Percentiles rank a stretch among this genome's conserved stretches.
Evolutionary conservation across 495 filamentous ascomycete species (phyloP).

Genomic region (Physcia stellaris): DNA sequence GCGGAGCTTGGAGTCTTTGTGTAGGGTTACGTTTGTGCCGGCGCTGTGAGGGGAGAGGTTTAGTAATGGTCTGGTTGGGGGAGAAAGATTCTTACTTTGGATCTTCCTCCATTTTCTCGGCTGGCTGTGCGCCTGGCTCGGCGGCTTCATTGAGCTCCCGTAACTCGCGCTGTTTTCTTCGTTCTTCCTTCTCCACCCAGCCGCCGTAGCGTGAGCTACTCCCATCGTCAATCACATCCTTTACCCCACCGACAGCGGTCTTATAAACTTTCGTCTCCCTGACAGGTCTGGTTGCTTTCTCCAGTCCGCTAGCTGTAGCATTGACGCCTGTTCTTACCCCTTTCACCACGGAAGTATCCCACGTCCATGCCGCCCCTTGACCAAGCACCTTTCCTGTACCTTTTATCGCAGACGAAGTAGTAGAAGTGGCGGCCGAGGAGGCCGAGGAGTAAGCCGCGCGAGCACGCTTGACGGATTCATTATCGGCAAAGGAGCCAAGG

Average conservation of each 20-base stretch:
- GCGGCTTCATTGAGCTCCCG: conserved; percentile 51
- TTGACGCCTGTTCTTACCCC: conserved; percentile 79
- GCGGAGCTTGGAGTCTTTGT: conserved; percentile 95
- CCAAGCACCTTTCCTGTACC: conserved; percentile 75
- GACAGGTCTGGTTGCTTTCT: conserved; percentile 86
- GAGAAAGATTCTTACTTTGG: conserved; percentile 53
- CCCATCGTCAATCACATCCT: conserved; percentile 92
- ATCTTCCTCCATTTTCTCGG: conserved; percentile 58
- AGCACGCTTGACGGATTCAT: conserved; percentile 76
- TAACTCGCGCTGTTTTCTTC: conserved; percentile 57
- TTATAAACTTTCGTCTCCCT: conserved; percentile 89
- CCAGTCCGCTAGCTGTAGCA: conserved; percentile 70
- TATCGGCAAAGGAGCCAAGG: conserved; percentile 83
- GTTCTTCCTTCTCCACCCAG: conserved; percentile 91
- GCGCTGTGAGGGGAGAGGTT: conserved; percentile 42
- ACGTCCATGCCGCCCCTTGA: conserved; percentile 86
- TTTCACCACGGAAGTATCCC: conserved; percentile 88
- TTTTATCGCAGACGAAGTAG: conserved; percentile 65
- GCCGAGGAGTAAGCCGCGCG: conserved; percentile 74
- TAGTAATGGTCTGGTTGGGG: conserved; percentile 7
- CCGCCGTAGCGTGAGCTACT: conserved; percentile 92
- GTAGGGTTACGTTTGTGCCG: conserved; percentile 83
- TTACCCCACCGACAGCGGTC: conserved; percentile 54
- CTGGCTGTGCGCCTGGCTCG: conserved; percentile 23
- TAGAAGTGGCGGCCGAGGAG: conserved; percentile 58